Base-by-base conservation (phyloP, 108 stramenopile genomes). In the Chaetoceros tenuissimus region DNA sequence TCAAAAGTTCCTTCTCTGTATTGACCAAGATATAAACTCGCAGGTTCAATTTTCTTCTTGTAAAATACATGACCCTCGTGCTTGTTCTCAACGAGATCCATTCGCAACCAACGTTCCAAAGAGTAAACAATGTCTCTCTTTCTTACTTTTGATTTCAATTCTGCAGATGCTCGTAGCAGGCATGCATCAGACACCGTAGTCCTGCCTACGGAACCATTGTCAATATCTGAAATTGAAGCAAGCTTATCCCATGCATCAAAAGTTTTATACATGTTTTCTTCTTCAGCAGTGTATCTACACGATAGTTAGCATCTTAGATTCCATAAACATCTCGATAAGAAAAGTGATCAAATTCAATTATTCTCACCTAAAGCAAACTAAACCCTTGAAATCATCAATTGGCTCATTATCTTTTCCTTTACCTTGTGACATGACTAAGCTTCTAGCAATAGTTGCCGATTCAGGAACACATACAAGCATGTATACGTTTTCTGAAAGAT, bases 351-450 rank as follows among this genome's bases (percentile, higher is more conserved):
- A 17, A 20, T 0, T 23, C 17, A 53, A n/a, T n/a, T n/a, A n/a
- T n/a, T n/a, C 60, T 53, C 29, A 67, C 68, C 75, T 60, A 59
- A 73, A 78, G 58, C 77, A 78, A 48, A 78, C 77, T 57, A 78
- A 56, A 24, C 77, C 77, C 59, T 78, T 78, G 53, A 78, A 78
- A 64, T 78, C 77, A 67, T 78, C 77, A 0, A 78, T 66, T 5
- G 72, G 59, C 30, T 78, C 77, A 60, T 72, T 73, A 30, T 78
- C 71, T 69, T 69, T 78, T 24, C 77, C 77, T 31, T 73, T 78
- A 10, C 62, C 72, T 34, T 78, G 77, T 48, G 28, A 46, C 69
- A 78, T 62, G 8, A 78, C 77, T 24, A 78, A 71, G 51, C 73
- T 78, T 27, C 77, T 48, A 20, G 77, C 77, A 59, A 78, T 78